Evolutionary conservation across 495 filamentous ascomycete genomes (phyloP).

Genomic region (Pseudotulostoma volvatum): DNA sequence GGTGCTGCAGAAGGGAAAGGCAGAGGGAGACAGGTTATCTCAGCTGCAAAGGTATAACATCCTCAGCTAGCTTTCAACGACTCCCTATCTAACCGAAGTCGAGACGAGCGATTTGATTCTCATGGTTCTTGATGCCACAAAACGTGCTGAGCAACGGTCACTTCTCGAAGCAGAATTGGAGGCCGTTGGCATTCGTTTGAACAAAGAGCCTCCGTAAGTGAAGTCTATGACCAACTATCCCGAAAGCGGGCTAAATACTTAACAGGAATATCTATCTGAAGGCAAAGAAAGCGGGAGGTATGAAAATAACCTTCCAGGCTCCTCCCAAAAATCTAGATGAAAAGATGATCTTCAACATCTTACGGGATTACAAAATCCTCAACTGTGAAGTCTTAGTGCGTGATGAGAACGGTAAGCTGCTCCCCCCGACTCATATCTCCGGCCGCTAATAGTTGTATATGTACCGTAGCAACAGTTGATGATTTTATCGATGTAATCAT

Average conservation of each 20-base stretch:
- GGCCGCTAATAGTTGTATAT: not conserved
- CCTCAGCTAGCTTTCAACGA: not conserved
- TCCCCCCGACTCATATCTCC: not conserved
- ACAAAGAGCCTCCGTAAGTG: slow-evolving; percentile 78
- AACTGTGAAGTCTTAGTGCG: slow-evolving; percentile 94
- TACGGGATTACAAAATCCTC: slow-evolving; percentile 95
- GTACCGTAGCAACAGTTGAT: slow-evolving; percentile 63
- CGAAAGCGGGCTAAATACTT: not conserved
- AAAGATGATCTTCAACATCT: slow-evolving; percentile 92
- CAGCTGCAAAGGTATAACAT: slow-evolving; percentile 59
- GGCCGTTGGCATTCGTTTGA: slow-evolving; percentile 88
- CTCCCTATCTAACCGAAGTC: not conserved
- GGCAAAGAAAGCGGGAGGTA: slow-evolving; percentile 85
- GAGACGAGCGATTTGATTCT: slow-evolving; percentile 92
- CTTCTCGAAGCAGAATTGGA: slow-evolving; percentile 86
- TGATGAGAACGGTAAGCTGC: slow-evolving; percentile 60
- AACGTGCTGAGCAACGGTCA: slow-evolving; percentile 84
- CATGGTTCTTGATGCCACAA: slow-evolving; percentile 96
- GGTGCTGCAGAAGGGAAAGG: slow-evolving; percentile 95
- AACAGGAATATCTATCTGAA: slow-evolving; percentile 96
- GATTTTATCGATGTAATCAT: slow-evolving; percentile 99
- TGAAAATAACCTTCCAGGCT: slow-evolving; percentile 92
- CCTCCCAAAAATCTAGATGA: slow-evolving; percentile 86
- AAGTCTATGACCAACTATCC: not conserved
- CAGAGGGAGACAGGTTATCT: slow-evolving; percentile 90